Conservation (phyloP, 1,284 basidiomycete genomes). For the Dichomitus squalens region DNA sequence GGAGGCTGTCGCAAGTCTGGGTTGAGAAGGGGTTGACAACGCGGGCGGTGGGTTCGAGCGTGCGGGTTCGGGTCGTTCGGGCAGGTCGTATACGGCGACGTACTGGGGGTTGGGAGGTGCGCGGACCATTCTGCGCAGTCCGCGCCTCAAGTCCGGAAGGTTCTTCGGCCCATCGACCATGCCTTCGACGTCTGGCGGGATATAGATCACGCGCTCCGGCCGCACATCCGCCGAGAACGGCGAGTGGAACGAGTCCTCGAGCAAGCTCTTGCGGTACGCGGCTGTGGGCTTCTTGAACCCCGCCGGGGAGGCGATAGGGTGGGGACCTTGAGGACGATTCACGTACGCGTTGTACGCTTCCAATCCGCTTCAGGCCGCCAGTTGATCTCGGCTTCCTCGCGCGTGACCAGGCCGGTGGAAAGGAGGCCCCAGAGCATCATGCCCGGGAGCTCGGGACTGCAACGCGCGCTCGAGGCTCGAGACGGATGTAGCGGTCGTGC, state of each 20-base stretch:
- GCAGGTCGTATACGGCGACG: no score
- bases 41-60: not conserved
- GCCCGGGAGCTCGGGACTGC: constrained; percentile 41
- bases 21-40: not conserved
- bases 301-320: constrained; percentile 24
- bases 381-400: constrained; percentile 40
- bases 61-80: not conserved
- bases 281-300: constrained; percentile 24
- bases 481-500: constrained; percentile 29
- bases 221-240: not conserved
- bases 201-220: no score
- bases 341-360: constrained; percentile 43
- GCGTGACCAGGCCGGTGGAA: constrained; percentile 48
- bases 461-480: constrained; percentile 29
- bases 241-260: constrained; percentile 6
- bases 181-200: constrained; percentile 27
- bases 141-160: not conserved
- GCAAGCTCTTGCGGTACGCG: constrained; percentile 22
- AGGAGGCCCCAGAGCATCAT: constrained; percentile 49
- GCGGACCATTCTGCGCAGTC: not conserved
- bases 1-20: not conserved
- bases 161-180: constrained; percentile 27
- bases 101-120: not conserved
- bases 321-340: constrained; percentile 25
- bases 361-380: constrained; percentile 44